phyloP scores from a whole-genome alignment of 345 rosid genomes.

The Pistacia atlantica region DNA sequence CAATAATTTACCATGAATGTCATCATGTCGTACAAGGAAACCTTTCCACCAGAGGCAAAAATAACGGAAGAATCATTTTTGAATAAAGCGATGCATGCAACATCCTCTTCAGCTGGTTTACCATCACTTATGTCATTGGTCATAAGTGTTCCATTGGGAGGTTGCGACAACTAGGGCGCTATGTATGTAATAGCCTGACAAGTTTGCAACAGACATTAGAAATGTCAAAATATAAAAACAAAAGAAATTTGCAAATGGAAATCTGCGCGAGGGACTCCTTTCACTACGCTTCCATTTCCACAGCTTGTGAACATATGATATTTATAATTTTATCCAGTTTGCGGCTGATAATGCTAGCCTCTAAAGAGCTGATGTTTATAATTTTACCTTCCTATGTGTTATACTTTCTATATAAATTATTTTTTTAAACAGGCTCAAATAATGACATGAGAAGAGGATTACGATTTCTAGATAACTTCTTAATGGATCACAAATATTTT shows the following conservation, averaged over 20 bases:
- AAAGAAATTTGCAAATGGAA: conserved; percentile 5
- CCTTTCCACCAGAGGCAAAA: conserved; percentile 91
- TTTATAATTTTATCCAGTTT: neutral
- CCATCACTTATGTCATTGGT: conserved; percentile 64
- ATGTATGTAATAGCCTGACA: conserved; percentile 65
- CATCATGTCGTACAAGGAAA: conserved; percentile 86
- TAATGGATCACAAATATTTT: neutral
- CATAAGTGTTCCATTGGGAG: conserved; percentile 74
- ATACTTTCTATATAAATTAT: neutral
- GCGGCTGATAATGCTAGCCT: too few relatives aligned
- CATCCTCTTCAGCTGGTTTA: conserved; percentile 63
- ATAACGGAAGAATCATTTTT: conserved; percentile 87
- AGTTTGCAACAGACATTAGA: conserved; percentile 14
- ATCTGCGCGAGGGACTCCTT: conserved; percentile 44
- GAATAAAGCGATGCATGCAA: conserved; percentile 86
- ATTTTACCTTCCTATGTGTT: neutral
- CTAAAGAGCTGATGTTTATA: conserved; percentile 32
- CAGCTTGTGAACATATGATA: conserved; percentile 49
- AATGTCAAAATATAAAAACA: neutral
- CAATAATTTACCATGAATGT: conserved; percentile 65
- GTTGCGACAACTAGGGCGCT: conserved; percentile 80
- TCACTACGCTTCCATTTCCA: conserved; percentile 78
- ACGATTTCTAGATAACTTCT: neutral
- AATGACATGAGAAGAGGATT: neutral
- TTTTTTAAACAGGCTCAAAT: neutral